A percentile compares a stretch with the other conserved stretches of the same genome.
phyloP scores from a whole-genome alignment of 805 yeast species.

The Kodamaea neixiangensis region DNA sequence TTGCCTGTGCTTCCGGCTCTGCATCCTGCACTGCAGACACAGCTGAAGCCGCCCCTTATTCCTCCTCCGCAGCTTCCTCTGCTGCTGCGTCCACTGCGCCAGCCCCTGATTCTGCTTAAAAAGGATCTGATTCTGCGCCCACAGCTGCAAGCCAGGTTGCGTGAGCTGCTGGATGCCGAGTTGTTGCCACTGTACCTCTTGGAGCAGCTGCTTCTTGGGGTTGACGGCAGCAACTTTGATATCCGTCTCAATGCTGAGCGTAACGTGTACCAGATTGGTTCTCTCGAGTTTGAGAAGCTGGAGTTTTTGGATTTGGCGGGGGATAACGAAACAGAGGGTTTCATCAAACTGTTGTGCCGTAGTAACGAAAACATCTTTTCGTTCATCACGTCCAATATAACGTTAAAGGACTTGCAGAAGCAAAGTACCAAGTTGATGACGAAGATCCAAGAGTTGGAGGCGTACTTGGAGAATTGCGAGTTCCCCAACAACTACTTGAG shows the following conservation, averaged over 20 bases:
- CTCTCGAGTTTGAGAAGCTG: constrained; percentile 51
- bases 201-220: constrained; percentile 6
- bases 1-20: constrained; percentile 1
- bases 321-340: constrained; percentile 55
- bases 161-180: constrained; percentile 2
- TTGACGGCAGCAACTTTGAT: constrained; percentile 6
- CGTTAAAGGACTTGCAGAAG: constrained; percentile 45
- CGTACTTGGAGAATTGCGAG: constrained; percentile 33
- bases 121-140: neutral
- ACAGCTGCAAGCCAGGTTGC: neutral
- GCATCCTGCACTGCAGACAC: neutral
- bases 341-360: constrained; percentile 45
- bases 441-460: constrained; percentile 32
- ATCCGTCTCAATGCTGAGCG: constrained; percentile 24
- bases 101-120: neutral
- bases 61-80: constrained; percentile 3
- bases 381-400: constrained; percentile 44
- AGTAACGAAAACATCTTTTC: constrained; percentile 33
- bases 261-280: constrained; percentile 46
- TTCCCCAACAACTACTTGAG: constrained; percentile 31
- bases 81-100: constrained; percentile 5
- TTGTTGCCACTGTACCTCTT: constrained; percentile 6
- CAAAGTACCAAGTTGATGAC: constrained; percentile 35
- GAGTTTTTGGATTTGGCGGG: constrained; percentile 42
- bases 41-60: constrained; percentile 2